A percentile compares a stretch with the other conserved stretches of the same genome.
These are phyloP conservation scores for Lunularia cruciata DNA, from an alignment of 225 moss, liverwort and hornwort genomes.

Conservation along the genomic window DNA sequence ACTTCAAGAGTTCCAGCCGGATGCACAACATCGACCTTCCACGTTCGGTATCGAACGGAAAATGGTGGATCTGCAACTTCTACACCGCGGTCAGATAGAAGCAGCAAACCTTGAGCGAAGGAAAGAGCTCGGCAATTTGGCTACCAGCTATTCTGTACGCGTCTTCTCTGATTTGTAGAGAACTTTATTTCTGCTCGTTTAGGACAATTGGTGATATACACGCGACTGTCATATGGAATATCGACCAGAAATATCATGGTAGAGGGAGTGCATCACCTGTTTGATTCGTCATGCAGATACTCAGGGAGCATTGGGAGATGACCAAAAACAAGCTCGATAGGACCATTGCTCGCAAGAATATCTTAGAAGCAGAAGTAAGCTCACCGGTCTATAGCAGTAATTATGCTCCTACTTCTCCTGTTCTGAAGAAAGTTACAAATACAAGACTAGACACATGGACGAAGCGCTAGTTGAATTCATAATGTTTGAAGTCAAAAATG, in stretches of 20 bases:
- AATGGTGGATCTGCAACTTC: constrained; percentile 65
- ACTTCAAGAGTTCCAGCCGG: constrained; percentile 44
- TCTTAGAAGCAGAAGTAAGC: constrained; percentile 46
- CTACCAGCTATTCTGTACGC: constrained; percentile 63
- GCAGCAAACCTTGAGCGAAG: constrained; percentile 61
- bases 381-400: no score
- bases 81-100: constrained; percentile 67
- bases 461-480: no score
- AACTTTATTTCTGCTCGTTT: background rate
- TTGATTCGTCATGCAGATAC: constrained; percentile 17
- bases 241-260: no score
- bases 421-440: no score
- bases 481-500: no score
- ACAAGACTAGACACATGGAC: no score
- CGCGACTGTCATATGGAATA: background rate
- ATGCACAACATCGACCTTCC: constrained; percentile 30
- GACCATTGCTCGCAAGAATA: constrained; percentile 37
- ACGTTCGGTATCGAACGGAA: constrained; percentile 55
- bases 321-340: constrained; percentile 48
- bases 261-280: background rate
- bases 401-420: no score
- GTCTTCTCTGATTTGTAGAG: background rate
- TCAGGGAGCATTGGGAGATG: constrained; percentile 43
- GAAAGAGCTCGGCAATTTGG: constrained; percentile 69
- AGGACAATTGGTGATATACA: background rate